Conservation (phyloP, 2,329 filamentous ascomycete genomes). For the Scedosporium aurantiacum region DNA sequence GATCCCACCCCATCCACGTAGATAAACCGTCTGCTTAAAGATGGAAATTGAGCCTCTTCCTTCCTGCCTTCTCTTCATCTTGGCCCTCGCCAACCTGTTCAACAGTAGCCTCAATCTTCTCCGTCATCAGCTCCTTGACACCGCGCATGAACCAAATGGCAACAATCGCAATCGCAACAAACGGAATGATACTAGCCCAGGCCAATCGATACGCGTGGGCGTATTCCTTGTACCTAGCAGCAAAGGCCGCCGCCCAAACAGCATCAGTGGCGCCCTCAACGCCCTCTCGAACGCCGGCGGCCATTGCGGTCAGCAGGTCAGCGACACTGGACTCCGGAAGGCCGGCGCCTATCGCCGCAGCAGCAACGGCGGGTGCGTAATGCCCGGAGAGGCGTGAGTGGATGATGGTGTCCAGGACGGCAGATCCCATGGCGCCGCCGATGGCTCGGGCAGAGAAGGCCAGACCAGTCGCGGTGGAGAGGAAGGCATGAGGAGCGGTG, state of each 20-base stretch:
- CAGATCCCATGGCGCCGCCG: constrained; percentile 41
- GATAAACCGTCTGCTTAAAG: not conserved
- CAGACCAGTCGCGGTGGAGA: constrained; percentile 41
- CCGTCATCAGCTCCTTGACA: constrained; percentile 40
- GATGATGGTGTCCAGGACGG: constrained; percentile 39
- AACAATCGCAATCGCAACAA: constrained; percentile 35
- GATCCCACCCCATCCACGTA: not conserved
- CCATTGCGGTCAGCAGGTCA: constrained; percentile 19
- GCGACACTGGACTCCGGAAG: constrained; percentile 20
- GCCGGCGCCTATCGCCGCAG: constrained; percentile 21
- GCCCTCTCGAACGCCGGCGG: constrained; percentile 20
- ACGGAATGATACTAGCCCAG: constrained; percentile 39
- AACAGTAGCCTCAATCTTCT: constrained; percentile 41
- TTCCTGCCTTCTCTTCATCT: constrained; percentile 2
- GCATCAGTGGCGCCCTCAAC: constrained; percentile 20
- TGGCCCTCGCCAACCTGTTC: constrained; percentile 20
- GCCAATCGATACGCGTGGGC: constrained; percentile 36
- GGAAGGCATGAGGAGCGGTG: constrained; percentile 38
- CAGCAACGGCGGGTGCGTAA: constrained; percentile 23
- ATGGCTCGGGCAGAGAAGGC: constrained; percentile 42
- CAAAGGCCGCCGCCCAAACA: constrained; percentile 17
- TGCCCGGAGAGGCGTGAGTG: constrained; percentile 30
- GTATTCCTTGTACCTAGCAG: constrained; percentile 20
- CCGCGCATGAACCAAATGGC: constrained; percentile 32
- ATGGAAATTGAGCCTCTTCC: constrained; percentile 3